Percentiles rank a stretch among this genome's conserved stretches.
Evolutionary conservation across 352 stramenopile species (phyloP).

Genomic region (Phytophthora tentaculata): DNA sequence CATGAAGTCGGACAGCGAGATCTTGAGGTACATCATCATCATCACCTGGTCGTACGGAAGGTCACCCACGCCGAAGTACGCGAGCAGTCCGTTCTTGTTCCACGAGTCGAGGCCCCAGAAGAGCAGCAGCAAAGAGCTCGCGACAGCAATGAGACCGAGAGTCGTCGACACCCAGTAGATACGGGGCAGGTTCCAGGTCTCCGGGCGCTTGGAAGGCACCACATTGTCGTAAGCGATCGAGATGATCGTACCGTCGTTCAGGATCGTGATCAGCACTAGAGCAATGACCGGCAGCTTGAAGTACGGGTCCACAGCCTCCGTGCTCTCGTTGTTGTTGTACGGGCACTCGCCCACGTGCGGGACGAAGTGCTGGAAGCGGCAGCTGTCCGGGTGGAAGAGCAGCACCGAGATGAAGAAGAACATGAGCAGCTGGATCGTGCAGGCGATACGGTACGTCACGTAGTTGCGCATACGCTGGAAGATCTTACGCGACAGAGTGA

Average conservation of each 20-base stretch:
- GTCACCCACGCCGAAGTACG: slow-evolving; percentile 59
- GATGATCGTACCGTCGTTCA: slow-evolving; percentile 95
- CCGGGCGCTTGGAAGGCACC: slow-evolving; percentile 65
- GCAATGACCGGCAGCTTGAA: slow-evolving; percentile 95
- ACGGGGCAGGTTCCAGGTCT: slow-evolving; percentile 77
- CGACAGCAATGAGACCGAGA: slow-evolving; percentile 80
- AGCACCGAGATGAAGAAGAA: slow-evolving; percentile 95
- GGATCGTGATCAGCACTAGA: slow-evolving; percentile 93
- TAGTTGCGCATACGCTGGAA: slow-evolving; percentile 96
- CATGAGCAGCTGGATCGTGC: slow-evolving; percentile 91
- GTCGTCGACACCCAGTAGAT: slow-evolving; percentile 63
- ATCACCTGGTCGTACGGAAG: slow-evolving; percentile 91
- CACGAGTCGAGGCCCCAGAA: slow-evolving; percentile 88
- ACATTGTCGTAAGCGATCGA: slow-evolving; percentile 92
- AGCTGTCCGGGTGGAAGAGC: slow-evolving; percentile 84
- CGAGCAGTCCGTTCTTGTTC: slow-evolving; percentile 71
- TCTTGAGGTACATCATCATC: slow-evolving; percentile 95
- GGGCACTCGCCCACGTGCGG: slow-evolving; percentile 56
- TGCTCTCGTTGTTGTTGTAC: slow-evolving; percentile 53
- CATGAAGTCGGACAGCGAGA: slow-evolving; percentile 94
- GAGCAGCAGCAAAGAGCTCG: slow-evolving; percentile 84
- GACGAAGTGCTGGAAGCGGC: slow-evolving; percentile 77
- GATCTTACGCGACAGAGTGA: slow-evolving; percentile 92
- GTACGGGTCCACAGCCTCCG: slow-evolving; percentile 65
- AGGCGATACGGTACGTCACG: slow-evolving; percentile 94